Evolutionary conservation across 768 basidiomycete species (phyloP).

Genomic region (Lyophyllum shimeji): DNA sequence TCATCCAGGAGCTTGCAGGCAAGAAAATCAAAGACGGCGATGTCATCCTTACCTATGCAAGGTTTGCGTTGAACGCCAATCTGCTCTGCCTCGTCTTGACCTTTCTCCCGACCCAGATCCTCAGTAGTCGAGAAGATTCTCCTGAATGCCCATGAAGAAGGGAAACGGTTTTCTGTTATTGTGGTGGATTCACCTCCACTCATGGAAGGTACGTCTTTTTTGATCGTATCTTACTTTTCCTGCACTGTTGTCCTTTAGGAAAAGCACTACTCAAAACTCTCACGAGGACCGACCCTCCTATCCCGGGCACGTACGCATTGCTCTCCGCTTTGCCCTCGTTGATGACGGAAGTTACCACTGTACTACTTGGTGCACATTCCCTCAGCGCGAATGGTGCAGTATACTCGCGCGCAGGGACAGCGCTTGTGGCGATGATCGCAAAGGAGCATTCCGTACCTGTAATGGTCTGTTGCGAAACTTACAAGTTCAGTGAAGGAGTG

Average conservation of each 20-base stretch:
- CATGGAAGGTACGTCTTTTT: conserved; percentile 65
- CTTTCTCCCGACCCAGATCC: conserved; percentile 51
- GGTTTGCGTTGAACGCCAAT: conserved; percentile 43
- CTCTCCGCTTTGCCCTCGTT: conserved; percentile 80
- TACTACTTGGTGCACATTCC: conserved; percentile 92
- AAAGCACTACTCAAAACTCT: conserved; percentile 75
- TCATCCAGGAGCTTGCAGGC: conserved; percentile 85
- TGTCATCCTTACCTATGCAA: conserved; percentile 89
- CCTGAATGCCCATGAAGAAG: conserved; percentile 69
- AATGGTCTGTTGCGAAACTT: conserved; percentile 96
- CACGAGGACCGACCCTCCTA: conserved; percentile 50
- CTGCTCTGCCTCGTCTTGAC: conserved; percentile 1
- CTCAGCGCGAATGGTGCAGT: conserved; percentile 94
- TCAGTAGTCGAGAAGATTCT: conserved; percentile 93
- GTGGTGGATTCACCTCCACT: conserved; percentile 95
- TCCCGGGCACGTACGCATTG: conserved; percentile 91
- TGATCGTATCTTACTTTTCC: neutral
- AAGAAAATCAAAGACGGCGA: conserved; percentile 96
- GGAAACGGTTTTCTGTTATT: conserved; percentile 84
- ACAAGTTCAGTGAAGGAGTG: conserved; percentile 94
- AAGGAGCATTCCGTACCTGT: conserved; percentile 88
- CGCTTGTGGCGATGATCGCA: conserved; percentile 95
- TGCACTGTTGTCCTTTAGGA: conserved; percentile 42
- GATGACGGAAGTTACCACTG: conserved; percentile 78
- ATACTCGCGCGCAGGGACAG: conserved; percentile 92